Conservation (phyloP, 257 asterid genomes). For the Rauvolfia tetraphylla region DNA sequence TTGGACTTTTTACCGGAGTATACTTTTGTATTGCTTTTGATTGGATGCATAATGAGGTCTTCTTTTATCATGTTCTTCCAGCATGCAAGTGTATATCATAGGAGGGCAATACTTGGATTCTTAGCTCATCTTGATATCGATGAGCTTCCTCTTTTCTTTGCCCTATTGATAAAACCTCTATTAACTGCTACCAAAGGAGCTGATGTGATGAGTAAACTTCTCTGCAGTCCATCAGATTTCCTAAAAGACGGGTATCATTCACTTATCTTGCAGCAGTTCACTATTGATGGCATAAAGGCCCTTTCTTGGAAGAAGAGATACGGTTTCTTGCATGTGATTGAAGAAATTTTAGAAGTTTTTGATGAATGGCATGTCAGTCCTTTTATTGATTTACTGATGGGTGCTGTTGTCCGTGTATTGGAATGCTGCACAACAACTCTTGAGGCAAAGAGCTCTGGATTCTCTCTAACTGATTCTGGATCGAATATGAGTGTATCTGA, state of each 20-base stretch:
- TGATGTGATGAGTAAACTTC: conserved; percentile 25
- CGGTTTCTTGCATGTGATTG: conserved; percentile 78
- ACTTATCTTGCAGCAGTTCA: conserved; percentile 54
- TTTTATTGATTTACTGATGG: conserved; percentile 69
- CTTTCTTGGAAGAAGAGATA: conserved; percentile 74
- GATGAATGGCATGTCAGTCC: conserved; percentile 69
- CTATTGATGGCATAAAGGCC: conserved; percentile 41
- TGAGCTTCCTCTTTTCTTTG: conserved; percentile 85
- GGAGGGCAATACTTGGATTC: conserved; percentile 84
- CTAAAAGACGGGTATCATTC: conserved; percentile 31
- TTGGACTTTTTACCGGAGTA: conserved; percentile 2
- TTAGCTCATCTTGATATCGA: conserved; percentile 74
- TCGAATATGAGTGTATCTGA: conserved; percentile 16
- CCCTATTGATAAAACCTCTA: conserved; percentile 63
- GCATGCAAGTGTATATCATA: conserved; percentile 63
- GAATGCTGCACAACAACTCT: conserved; percentile 62
- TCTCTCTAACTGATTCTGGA: conserved; percentile 16
- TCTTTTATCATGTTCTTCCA: conserved; percentile 32
- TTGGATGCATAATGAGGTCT: conserved; percentile 10
- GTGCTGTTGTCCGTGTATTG: conserved; percentile 58
- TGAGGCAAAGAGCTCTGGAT: conserved; percentile 31
- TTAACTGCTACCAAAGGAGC: conserved; percentile 41
- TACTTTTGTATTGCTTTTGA: conserved; percentile 1
- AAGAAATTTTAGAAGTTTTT: conserved; percentile 74
- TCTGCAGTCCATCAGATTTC: conserved; percentile 32